phyloP scores from a whole-genome alignment of 2,329 filamentous ascomycete species.

The Colletotrichum horii region DNA sequence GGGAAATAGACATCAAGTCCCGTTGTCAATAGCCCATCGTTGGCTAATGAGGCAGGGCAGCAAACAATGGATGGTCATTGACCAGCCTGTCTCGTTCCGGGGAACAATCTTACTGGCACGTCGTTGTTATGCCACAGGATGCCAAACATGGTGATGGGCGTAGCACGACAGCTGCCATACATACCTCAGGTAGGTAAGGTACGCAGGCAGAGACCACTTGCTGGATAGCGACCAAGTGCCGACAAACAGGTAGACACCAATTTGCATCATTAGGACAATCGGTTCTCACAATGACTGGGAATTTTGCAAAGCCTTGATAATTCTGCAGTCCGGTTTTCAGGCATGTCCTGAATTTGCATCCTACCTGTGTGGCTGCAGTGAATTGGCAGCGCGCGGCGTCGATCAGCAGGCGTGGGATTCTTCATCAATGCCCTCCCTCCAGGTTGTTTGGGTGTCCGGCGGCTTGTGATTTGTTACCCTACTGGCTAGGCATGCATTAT shows the following conservation, averaged over 20 bases:
- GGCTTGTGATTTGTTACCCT: neutral
- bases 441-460: neutral
- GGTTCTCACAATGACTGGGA: neutral
- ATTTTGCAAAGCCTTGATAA: neutral
- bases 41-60: neutral
- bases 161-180: neutral
- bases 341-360: neutral
- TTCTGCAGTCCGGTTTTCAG: neutral
- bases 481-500: neutral
- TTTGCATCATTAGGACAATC: neutral
- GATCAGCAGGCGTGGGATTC: neutral
- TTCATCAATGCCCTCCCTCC: neutral
- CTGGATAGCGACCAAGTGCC: neutral
- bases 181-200: neutral
- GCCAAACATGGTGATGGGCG: neutral
- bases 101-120: neutral
- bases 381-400: neutral
- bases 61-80: neutral
- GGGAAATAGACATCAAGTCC: neutral
- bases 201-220: neutral
- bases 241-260: neutral
- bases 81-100: neutral
- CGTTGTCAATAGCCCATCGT: neutral
- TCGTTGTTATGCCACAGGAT: neutral
- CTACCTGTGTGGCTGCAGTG: neutral